Evolutionary conservation across 352 stramenopile genomes (phyloP).

Genomic region (Globisporangium perplexum): DNA sequence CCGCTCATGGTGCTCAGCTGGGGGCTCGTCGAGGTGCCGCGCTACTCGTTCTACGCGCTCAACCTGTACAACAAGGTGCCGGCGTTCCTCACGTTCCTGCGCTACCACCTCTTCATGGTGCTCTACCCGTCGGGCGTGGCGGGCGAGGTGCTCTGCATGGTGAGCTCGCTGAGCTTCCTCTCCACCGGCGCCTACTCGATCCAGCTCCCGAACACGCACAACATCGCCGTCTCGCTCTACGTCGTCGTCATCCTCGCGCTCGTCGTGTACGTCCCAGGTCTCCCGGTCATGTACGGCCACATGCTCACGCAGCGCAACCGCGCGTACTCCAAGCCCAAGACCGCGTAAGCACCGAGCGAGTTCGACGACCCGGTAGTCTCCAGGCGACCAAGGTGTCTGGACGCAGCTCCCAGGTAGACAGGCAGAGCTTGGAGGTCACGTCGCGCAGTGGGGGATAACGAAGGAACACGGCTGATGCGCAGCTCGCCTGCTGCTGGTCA

Average conservation of each 20-base stretch:
- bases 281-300: slow-evolving; percentile 82
- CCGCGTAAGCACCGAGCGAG: slow-evolving; percentile 24
- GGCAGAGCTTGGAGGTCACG: background rate
- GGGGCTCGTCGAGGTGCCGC: slow-evolving; percentile 89
- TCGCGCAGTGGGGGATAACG: background rate
- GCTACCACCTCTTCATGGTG: slow-evolving; percentile 98
- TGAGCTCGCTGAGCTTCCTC: slow-evolving; percentile 55
- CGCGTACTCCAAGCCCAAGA: slow-evolving; percentile 77
- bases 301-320: slow-evolving; percentile 84
- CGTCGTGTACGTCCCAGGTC: slow-evolving; percentile 66
- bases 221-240: slow-evolving; percentile 71
- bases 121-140: slow-evolving; percentile 97
- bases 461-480: background rate
- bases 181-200: slow-evolving; percentile 61
- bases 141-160: slow-evolving; percentile 81
- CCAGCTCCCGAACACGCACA: slow-evolving; percentile 71
- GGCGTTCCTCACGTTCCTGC: slow-evolving; percentile 95
- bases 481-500: too few species aligned
- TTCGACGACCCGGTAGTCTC: too few species aligned
- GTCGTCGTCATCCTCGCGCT: slow-evolving; percentile 63
- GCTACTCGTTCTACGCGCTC: slow-evolving; percentile 97
- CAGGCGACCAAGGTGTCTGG: too few species aligned
- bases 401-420: background rate
- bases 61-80: slow-evolving; percentile 93
- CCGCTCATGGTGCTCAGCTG: slow-evolving; percentile 86